Evolutionary conservation across 768 basidiomycete genomes (phyloP), one percentile per base, ranked within the genome.

Genomic region (Albatrellus ellisii): DNA sequence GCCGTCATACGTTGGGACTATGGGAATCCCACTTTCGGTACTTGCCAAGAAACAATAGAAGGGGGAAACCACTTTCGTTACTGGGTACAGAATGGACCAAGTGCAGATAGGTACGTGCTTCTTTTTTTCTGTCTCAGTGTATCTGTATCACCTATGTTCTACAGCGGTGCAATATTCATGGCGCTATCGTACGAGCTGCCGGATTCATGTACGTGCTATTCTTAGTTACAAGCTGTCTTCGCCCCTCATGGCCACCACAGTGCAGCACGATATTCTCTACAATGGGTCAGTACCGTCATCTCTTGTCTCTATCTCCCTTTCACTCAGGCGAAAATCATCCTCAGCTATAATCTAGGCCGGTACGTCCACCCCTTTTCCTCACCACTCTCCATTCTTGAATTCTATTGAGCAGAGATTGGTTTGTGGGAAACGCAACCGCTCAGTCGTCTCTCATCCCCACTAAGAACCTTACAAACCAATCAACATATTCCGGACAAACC

Each of bases 41-140:
- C 89, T 1, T 94, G 91, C 60, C 63, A 72, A 50, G 90, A 95
- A 60, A 84, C 86, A 2, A 70, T 92, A 31, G 55, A 84, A 50
- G 90, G 90, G 2, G 91, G 91, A 5, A 72, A 84, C 54, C 90
- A 95, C 55, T 75, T 90, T 55, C 73, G 90, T 29, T 92, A 90
- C 58, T 92, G 88, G 89, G 59, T 68, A 4, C 90, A 92, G 62
- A 69, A 85, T 45, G 88, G 87, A 0, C 46, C 62, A 10, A 22
- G 57, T 3, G 77, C 65, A 5, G 66, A 86, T 52, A 81, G 70
- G 78, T 75, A 40, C 34, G 69, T 53, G 7, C 24, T 45, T 14
- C 14, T 28, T n/a, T 24, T 32, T 15, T 27, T 39, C 24, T 28
- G 10, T 8, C 17, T 36, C 9, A 36, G 29, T 26, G 25, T 24